A percentile compares a stretch with the other conserved stretches of the same genome.
Conservation (phyloP, 176 grass and related monocot genomes). For the Calamus simplicifolius region DNA sequence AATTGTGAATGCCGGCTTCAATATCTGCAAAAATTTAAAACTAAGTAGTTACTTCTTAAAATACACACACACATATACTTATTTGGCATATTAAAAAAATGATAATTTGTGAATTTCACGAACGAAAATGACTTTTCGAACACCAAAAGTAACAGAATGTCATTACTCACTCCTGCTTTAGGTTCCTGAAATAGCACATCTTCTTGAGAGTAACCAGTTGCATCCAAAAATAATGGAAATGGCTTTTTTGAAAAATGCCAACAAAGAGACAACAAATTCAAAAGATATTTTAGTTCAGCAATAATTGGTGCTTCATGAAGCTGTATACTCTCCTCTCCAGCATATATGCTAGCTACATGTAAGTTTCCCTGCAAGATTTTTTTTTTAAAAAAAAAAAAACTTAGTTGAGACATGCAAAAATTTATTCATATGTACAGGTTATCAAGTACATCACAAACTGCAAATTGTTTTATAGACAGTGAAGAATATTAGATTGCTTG, state of each 20-base stretch:
- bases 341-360: constrained; percentile 83
- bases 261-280: constrained; percentile 78
- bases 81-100: no score
- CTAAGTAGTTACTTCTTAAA: no score
- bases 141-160: constrained; percentile 2
- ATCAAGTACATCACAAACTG: no score
- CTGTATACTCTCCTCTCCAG: constrained; percentile 69
- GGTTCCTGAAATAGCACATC: constrained; percentile 96
- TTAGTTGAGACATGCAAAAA: no score
- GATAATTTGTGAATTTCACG: no score
- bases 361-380: constrained; percentile 61
- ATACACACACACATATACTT: no score
- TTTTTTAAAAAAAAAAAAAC: not conserved
- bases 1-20: constrained; percentile 95
- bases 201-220: constrained; percentile 52
- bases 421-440: no score
- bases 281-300: constrained; percentile 72
- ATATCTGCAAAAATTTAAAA: constrained; percentile 51
- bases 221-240: constrained; percentile 87
- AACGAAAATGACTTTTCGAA: not conserved
- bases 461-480: no score
- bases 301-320: constrained; percentile 70
- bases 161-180: constrained; percentile 94
- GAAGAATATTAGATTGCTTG: no score
- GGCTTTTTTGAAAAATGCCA: constrained; percentile 99